Conservation (phyloP, 2,329 filamentous ascomycete genomes). For the Metarhizium guizhouense region DNA sequence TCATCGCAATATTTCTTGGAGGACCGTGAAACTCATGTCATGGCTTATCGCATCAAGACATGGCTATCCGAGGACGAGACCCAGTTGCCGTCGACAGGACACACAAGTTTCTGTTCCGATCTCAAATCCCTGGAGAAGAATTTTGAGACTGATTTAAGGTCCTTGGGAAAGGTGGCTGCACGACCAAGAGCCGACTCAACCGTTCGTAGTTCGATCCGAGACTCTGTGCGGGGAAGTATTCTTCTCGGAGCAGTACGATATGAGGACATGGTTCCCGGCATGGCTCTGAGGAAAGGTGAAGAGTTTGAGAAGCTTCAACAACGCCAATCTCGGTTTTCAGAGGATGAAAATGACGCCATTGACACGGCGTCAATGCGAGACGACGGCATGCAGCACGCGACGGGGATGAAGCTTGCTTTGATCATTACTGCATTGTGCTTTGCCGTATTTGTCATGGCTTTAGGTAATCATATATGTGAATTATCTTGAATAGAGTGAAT, state of each 20-base stretch:
- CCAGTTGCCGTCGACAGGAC: conserved; percentile 12
- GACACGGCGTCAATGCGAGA: not conserved
- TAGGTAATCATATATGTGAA: conserved; percentile 12
- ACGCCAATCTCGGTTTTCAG: not conserved
- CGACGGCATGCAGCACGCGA: not conserved
- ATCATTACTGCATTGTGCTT: conserved; percentile 29
- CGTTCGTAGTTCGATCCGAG: not conserved
- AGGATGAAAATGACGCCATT: not conserved
- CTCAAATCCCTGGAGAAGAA: conserved; percentile 12
- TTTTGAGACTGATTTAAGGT: not conserved
- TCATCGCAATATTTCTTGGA: conserved; percentile 17
- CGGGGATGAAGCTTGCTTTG: not conserved
- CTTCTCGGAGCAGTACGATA: conserved; percentile 1
- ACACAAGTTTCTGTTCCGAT: conserved; percentile 11
- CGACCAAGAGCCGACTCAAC: not conserved
- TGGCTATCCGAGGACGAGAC: conserved; percentile 18
- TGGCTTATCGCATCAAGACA: conserved; percentile 13
- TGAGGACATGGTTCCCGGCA: conserved; percentile 12
- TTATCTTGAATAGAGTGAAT: no score
- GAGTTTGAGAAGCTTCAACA: conserved; percentile 20
- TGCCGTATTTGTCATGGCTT: conserved; percentile 32
- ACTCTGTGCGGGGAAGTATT: not conserved
- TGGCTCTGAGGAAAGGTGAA: conserved; percentile 10
- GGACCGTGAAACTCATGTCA: conserved; percentile 13
- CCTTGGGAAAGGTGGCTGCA: not conserved